Percentiles rank a stretch among this genome's conserved stretches.
These are phyloP conservation scores for Ashbya aceris DNA, from an alignment of 1,139 yeast species.

Conservation along the genomic window DNA sequence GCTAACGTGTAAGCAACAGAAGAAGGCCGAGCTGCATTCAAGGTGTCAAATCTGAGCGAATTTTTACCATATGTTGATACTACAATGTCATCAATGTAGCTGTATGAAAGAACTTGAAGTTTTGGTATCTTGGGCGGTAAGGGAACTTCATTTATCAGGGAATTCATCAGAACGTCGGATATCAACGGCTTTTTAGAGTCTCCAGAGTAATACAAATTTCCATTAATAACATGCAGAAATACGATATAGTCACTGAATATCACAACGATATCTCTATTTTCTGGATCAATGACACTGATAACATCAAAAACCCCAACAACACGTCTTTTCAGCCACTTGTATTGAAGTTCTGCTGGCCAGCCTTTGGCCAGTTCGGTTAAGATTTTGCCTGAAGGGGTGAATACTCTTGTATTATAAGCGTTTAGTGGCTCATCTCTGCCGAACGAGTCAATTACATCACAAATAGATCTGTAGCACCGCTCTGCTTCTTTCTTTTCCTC, in stretches of 20 bases:
- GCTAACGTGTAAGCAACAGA: slow-evolving; percentile 27
- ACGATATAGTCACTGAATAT: slow-evolving; percentile 76
- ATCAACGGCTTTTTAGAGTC: slow-evolving; percentile 48
- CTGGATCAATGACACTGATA: slow-evolving; percentile 32
- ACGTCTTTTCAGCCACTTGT: slow-evolving; percentile 80
- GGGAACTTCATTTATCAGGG: slow-evolving; percentile 78
- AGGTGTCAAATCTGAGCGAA: slow-evolving; percentile 27
- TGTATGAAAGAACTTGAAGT: slow-evolving; percentile 62
- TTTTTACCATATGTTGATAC: slow-evolving; percentile 38
- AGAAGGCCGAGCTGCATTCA: slow-evolving; percentile 14
- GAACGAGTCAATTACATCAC: slow-evolving; percentile 71
- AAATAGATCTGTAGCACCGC: slow-evolving; percentile 38
- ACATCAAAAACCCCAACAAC: slow-evolving; percentile 76
- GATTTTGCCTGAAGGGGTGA: slow-evolving; percentile 86
- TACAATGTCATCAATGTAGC: slow-evolving; percentile 46
- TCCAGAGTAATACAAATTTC: slow-evolving; percentile 18
- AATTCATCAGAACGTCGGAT: slow-evolving; percentile 81
- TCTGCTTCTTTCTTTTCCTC: slow-evolving; percentile 30
- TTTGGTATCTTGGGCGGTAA: slow-evolving; percentile 56
- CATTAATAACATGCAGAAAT: slow-evolving; percentile 42
- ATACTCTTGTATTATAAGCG: slow-evolving; percentile 54
- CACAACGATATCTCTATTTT: slow-evolving; percentile 43
- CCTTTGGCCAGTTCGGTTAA: slow-evolving; percentile 71
- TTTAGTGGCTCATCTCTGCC: slow-evolving; percentile 41
- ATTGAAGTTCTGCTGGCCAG: slow-evolving; percentile 83